phyloP scores from a whole-genome alignment of 225 moss, liverwort and hornwort species.

The Sphagnum contortum region DNA sequence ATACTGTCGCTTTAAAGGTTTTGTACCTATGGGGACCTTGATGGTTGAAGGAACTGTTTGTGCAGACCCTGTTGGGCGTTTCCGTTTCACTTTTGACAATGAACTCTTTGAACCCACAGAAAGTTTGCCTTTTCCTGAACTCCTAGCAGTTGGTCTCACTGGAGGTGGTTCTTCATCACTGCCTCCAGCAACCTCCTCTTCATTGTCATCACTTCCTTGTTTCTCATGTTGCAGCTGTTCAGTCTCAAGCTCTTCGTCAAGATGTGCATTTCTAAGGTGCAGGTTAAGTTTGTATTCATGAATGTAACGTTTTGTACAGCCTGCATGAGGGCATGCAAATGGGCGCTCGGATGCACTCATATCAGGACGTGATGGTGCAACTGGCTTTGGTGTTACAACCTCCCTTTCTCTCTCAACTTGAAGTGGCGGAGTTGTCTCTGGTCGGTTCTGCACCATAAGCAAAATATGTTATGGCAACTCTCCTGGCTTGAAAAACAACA shows the following conservation, averaged over 20 bases:
- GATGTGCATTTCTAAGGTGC: conserved; percentile 76
- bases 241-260: conserved; percentile 28
- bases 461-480: too few relatives aligned
- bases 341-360: conserved; percentile 36
- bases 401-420: conserved; percentile 31
- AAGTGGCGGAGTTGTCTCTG: conserved; percentile 24
- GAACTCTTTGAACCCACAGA: conserved; percentile 55
- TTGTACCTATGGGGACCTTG: conserved; percentile 25
- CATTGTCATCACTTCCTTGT: conserved; percentile 43
- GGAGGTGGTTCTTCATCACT: conserved; percentile 36
- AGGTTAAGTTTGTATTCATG: conserved; percentile 96
- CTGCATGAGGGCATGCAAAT: conserved; percentile 77
- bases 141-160: conserved; percentile 16
- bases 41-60: conserved; percentile 37
- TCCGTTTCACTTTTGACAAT: conserved; percentile 32
- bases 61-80: conserved; percentile 25
- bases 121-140: conserved; percentile 67
- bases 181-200: conserved; percentile 75
- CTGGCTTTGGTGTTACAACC: conserved; percentile 11
- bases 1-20: conserved; percentile 24
- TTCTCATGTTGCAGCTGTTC: conserved; percentile 30
- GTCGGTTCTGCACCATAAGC: too few relatives aligned
- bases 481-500: too few relatives aligned
- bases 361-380: conserved; percentile 14
- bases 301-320: conserved; percentile 83